Conservation (phyloP, 306 rosid species). For the Prunus dulcis region DNA sequence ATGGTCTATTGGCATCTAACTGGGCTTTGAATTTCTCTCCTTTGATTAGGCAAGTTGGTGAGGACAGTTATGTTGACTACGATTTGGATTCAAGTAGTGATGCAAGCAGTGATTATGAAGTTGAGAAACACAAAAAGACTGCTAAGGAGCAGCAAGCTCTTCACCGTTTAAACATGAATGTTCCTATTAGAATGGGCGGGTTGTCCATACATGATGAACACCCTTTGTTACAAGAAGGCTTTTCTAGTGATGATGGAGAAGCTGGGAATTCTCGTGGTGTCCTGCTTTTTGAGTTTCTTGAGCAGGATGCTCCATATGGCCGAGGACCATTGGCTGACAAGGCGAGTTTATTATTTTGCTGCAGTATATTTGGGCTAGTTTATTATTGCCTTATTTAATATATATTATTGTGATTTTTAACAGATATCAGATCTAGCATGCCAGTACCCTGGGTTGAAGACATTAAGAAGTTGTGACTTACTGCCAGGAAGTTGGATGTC, state of each 20-base stretch:
- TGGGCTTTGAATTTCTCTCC: conserved; percentile 10
- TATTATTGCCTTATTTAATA: conserved; percentile 20
- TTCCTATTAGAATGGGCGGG: conserved; percentile 33
- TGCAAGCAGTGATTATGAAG: conserved; percentile 74
- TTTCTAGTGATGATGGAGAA: conserved; percentile 76
- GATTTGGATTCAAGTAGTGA: conserved; percentile 78
- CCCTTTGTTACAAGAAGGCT: conserved; percentile 39
- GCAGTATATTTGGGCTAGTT: conserved; percentile 7
- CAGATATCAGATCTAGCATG: conserved; percentile 80
- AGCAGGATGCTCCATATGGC: conserved; percentile 70
- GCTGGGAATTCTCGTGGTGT: conserved; percentile 45
- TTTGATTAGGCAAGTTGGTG: conserved; percentile 47
- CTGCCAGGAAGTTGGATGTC: conserved; percentile 83
- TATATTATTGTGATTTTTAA: conserved; percentile 16
- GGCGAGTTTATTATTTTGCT: conserved; percentile 40
- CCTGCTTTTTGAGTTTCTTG: conserved; percentile 71
- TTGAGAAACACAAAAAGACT: conserved; percentile 36
- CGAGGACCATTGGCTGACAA: conserved; percentile 87
- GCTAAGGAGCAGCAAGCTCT: conserved; percentile 28
- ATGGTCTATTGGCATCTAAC: conserved; percentile 9
- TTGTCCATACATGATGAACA: conserved; percentile 44
- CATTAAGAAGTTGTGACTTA: conserved; percentile 84
- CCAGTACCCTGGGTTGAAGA: conserved; percentile 58
- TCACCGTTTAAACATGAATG: conserved; percentile 32
- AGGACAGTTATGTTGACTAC: conserved; percentile 62